A percentile compares a stretch with the other conserved stretches of the same genome.
Evolutionary conservation across 2,329 filamentous ascomycete species (phyloP).

Genomic region (Pyrenophora tritici-repentis): DNA sequence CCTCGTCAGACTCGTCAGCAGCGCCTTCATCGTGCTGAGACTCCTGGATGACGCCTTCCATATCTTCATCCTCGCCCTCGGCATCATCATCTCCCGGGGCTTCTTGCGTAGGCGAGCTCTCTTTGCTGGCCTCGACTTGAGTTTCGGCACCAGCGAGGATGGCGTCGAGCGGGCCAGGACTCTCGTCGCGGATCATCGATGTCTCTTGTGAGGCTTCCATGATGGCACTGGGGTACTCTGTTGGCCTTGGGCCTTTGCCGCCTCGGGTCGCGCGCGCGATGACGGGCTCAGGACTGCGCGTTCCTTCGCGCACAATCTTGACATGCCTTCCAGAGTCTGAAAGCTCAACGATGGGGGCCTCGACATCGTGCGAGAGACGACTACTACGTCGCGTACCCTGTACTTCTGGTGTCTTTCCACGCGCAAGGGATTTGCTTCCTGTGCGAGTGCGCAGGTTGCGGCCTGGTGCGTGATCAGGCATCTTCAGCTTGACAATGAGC

Average conservation of each 20-base stretch:
- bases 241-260: constrained; percentile 55
- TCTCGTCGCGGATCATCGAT: constrained; percentile 43
- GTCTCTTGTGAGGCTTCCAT: constrained; percentile 61
- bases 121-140: constrained; percentile 44
- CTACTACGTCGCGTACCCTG: constrained; percentile 58
- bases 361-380: constrained; percentile 62
- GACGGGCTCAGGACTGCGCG: constrained; percentile 55
- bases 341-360: constrained; percentile 61
- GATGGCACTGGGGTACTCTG: constrained; percentile 54
- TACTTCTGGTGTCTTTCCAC: constrained; percentile 47
- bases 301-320: constrained; percentile 59
- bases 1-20: constrained; percentile 55
- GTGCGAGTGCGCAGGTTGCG: constrained; percentile 46
- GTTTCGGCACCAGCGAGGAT: constrained; percentile 43
- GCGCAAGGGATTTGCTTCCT: constrained; percentile 45
- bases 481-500: constrained; percentile 51
- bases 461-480: constrained; percentile 33
- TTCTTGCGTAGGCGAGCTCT: constrained; percentile 39
- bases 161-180: constrained; percentile 38
- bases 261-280: constrained; percentile 52
- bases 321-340: constrained; percentile 64
- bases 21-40: constrained; percentile 46
- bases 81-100: constrained; percentile 39
- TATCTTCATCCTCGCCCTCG: constrained; percentile 32
- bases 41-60: constrained; percentile 50